Conservation (phyloP, 345 rosid genomes). For the Citrus hindsii region DNA sequence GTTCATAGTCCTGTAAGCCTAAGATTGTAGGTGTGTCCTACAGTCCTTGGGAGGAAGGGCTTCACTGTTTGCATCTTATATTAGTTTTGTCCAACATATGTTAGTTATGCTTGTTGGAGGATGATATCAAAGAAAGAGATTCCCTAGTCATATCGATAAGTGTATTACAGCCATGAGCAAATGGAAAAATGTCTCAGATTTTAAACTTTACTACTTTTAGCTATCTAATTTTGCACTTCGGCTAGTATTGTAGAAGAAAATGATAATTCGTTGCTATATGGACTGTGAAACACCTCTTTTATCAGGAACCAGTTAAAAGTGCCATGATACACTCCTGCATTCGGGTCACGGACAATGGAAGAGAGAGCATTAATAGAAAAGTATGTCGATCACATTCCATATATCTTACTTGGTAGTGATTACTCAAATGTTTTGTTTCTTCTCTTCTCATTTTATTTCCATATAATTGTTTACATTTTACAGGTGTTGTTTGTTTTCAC, state of each 20-base stretch:
- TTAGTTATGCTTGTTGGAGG: background rate
- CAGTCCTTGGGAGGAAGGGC: background rate
- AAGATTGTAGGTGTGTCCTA: background rate
- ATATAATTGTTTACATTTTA: conserved; percentile 20
- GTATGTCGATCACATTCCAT: conserved; percentile 25
- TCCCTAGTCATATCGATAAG: background rate
- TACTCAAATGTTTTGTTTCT: background rate
- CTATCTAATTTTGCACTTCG: background rate
- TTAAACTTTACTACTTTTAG: background rate
- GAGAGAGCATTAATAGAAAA: conserved; percentile 80
- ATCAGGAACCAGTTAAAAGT: conserved; percentile 72
- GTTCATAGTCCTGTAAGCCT: background rate
- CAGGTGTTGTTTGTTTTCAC: conserved; percentile 90
- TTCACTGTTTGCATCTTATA: background rate
- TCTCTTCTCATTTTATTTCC: conserved; percentile 4
- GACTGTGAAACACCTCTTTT: conserved; percentile 7
- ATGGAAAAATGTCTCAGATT: background rate
- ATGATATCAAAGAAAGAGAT: background rate
- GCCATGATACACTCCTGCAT: conserved; percentile 67
- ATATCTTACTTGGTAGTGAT: background rate
- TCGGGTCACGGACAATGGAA: conserved; percentile 89
- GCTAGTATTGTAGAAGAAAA: background rate
- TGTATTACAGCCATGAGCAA: background rate
- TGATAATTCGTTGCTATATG: background rate
- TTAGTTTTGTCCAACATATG: background rate